phyloP scores from a whole-genome alignment of 139 green algal genomes.

The Chlamydomonas sp. region DNA sequence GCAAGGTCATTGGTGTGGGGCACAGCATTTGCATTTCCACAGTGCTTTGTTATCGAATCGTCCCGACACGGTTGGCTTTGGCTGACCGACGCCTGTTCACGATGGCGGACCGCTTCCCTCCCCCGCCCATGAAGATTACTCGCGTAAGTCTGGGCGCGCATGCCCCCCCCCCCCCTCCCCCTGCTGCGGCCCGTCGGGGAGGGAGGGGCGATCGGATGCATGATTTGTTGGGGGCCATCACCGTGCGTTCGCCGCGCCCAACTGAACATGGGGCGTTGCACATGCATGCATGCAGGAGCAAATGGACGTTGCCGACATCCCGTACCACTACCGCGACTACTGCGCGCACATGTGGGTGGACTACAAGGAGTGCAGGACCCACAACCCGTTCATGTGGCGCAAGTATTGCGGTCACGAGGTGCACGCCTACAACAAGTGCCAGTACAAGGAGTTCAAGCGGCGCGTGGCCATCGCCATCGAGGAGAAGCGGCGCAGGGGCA shows the following conservation, averaged over 20 bases:
- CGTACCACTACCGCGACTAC: conserved; percentile 74
- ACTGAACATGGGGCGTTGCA: neutral
- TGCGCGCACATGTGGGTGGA: conserved; percentile 86
- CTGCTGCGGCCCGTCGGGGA: neutral
- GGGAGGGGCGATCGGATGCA: neutral
- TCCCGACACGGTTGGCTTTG: no score
- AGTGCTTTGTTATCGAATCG: no score
- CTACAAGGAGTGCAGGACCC: conserved; percentile 77
- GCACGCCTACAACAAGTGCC: conserved; percentile 46
- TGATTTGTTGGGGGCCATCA: neutral
- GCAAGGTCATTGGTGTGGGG: no score
- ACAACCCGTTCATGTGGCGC: conserved; percentile 30
- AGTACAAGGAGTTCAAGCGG: conserved; percentile 51
- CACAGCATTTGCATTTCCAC: no score
- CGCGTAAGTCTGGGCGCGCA: conserved; percentile 14
- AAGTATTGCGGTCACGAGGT: conserved; percentile 34
- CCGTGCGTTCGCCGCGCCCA: neutral
- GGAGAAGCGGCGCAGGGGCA: conserved; percentile 31
- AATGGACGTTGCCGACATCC: conserved; percentile 66
- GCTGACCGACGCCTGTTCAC: no score
- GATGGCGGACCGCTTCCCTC: conserved; percentile 33
- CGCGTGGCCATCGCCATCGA: conserved; percentile 41
- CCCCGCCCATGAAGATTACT: conserved; percentile 34
- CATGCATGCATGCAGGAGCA: conserved; percentile 58
- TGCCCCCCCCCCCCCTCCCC: neutral